Percentiles rank a stretch among this genome's conserved stretches.
Evolutionary conservation across 129 eudicot species (phyloP).

Genomic region (Kitagawia praeruptora): DNA sequence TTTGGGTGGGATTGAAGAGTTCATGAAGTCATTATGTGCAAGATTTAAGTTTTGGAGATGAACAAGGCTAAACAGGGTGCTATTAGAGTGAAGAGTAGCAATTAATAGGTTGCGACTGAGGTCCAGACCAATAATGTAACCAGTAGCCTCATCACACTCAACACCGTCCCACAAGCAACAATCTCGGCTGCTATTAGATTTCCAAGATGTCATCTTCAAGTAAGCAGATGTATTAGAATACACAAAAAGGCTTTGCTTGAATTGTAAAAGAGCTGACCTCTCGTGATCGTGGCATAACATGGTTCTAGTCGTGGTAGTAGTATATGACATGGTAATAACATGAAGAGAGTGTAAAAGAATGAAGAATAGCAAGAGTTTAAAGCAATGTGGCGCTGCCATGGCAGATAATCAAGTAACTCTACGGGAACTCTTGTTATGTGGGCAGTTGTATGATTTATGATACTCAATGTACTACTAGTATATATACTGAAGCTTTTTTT

Average conservation of each 20-base stretch:
- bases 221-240: constrained; percentile 5
- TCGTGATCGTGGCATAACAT: constrained; percentile 11
- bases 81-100: neutral
- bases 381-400: neutral
- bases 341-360: neutral
- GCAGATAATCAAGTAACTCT: neutral
- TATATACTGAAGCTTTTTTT: too few species aligned
- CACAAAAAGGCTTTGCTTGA: constrained; percentile 10
- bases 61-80: constrained; percentile 18
- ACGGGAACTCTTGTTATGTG: neutral
- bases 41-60: constrained; percentile 14
- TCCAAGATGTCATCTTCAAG: constrained; percentile 12
- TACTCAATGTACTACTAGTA: too few species aligned
- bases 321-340: neutral
- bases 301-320: neutral
- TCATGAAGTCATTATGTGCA: constrained; percentile 11
- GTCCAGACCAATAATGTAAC: constrained; percentile 15
- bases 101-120: neutral
- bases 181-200: neutral
- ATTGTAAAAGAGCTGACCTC: constrained; percentile 14
- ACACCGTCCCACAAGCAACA: constrained; percentile 25
- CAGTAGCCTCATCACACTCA: constrained; percentile 6
- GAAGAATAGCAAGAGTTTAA: neutral
- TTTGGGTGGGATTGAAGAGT: constrained; percentile 12
- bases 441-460: neutral